Evolutionary conservation across 1,284 basidiomycete genomes (phyloP), one percentile per base, ranked within the genome.

Genomic region (Trichosporon coremiiforme): DNA sequence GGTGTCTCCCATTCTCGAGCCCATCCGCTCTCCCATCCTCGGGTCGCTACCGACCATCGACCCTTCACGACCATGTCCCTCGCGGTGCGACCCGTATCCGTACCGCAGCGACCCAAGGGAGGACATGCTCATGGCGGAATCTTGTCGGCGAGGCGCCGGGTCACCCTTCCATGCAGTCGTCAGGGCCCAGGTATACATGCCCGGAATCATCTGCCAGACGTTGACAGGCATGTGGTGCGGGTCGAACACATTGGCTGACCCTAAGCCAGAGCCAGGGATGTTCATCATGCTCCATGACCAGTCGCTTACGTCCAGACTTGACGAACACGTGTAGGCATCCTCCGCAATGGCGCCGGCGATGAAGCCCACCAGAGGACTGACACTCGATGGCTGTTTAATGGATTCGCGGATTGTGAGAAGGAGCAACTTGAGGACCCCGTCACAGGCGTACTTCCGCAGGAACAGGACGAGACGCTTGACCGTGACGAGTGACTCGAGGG

Each of bases 131-230:
- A 60, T 31, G 2, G 57, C 57, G 15, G 29, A 33, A 10, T 60
- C 57, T 25, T 60, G 57, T 4, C 57, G 10, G 9, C 57, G 41
- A 63, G 68, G 66, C 9, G 53, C 35, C 15, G 66, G 66, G 20
- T 66, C 68, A 8, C 70, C 71, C 13, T 65, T 70, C 71, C 71
- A 72, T 36, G 71, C 71, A 8, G 68, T 72, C 10, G 69, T 73
- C 5, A 73, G 64, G 13, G 72, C 72, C 72, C 72, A 73, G 1
- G 72, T 71, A n/a, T 73, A 73, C 69, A 71, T 70, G 20, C 68
- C 66, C 41, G 72, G 72, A 29, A 73, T 71, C 64, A 73, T 68
- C 68, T 69, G 67, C 72, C 72, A 73, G 6, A 70, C 68, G 1
- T 65, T 57, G 13, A 71, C 68, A 12, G 72, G 72, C 72, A 73